A percentile compares a stretch with the other conserved stretches of the same genome.
These are phyloP conservation scores for Penicillium paneum DNA, from an alignment of 2,329 filamentous ascomycete genomes.

Conservation along the genomic window DNA sequence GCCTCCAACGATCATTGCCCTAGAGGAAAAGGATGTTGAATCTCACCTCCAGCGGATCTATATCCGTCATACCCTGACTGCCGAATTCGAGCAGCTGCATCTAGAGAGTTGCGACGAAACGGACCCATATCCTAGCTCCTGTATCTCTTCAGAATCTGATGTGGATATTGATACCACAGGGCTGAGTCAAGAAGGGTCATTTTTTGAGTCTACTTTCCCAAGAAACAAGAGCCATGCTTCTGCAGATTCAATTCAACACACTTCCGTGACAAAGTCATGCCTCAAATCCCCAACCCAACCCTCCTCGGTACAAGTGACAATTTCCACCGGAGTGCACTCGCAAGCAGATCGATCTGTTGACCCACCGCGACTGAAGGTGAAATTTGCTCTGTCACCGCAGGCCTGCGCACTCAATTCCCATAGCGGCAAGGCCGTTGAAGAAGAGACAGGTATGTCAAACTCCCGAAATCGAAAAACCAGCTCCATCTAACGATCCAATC, in stretches of 20 bases:
- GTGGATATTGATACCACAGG: neutral
- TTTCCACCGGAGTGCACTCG: neutral
- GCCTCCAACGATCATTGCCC: conserved; percentile 31
- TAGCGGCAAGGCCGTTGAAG: neutral
- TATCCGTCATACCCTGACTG: conserved; percentile 13
- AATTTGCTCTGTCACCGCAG: conserved; percentile 6
- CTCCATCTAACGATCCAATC: neutral
- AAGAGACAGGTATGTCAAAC: neutral
- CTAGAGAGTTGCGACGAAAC: conserved; percentile 10
- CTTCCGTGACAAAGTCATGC: neutral
- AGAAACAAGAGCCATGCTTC: neutral
- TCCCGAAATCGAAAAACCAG: neutral
- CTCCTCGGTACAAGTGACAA: neutral
- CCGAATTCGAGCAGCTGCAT: conserved; percentile 17
- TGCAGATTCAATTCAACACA: neutral
- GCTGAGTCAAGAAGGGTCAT: neutral
- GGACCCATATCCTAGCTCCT: neutral
- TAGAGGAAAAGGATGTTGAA: conserved; percentile 34
- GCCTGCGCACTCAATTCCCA: neutral
- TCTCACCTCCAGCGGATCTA: conserved; percentile 27
- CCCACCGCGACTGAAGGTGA: conserved; percentile 6
- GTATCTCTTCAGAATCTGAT: neutral
- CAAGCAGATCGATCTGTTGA: neutral
- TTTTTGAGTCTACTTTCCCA: neutral
- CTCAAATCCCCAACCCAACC: neutral